Conservation (phyloP, 2,329 filamentous ascomycete genomes). For the Fusarium coffeatum region DNA sequence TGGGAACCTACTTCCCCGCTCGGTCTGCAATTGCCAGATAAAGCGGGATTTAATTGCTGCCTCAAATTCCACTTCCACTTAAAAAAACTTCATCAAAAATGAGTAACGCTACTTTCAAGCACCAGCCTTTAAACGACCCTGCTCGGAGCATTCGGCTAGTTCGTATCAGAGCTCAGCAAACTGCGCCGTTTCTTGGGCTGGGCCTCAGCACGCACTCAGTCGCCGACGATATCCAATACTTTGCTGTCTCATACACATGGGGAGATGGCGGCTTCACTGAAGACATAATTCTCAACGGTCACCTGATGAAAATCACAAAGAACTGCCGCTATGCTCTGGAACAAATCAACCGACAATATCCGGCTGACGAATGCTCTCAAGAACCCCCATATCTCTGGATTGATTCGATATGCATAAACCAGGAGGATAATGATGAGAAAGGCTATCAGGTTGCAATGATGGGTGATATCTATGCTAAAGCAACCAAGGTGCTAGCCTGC, state of each 20-base stretch:
- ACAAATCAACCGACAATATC: neutral
- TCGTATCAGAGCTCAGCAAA: neutral
- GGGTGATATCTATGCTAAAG: neutral
- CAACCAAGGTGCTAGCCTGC: neutral
- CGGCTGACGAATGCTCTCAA: rapidly evolving
- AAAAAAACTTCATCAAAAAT: too few species aligned
- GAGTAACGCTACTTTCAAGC: neutral
- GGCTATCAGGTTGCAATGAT: neutral
- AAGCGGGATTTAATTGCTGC: too few species aligned
- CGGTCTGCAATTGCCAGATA: too few species aligned
- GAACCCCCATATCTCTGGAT: neutral
- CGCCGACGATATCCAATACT: neutral
- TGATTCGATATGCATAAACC: neutral
- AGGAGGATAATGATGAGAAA: neutral
- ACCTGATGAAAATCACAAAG: neutral
- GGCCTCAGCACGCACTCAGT: neutral
- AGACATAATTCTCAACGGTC: neutral
- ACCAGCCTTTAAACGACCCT: neutral
- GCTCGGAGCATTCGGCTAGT: neutral
- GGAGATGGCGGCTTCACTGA: neutral
- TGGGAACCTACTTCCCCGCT: too few species aligned
- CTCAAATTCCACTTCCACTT: too few species aligned
- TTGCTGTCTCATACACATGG: neutral
- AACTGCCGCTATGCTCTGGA: neutral
- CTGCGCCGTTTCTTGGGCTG: neutral